Evolutionary conservation across 1,284 basidiomycete genomes (phyloP).

Genomic region (Ganoderma leucocontextum): DNA sequence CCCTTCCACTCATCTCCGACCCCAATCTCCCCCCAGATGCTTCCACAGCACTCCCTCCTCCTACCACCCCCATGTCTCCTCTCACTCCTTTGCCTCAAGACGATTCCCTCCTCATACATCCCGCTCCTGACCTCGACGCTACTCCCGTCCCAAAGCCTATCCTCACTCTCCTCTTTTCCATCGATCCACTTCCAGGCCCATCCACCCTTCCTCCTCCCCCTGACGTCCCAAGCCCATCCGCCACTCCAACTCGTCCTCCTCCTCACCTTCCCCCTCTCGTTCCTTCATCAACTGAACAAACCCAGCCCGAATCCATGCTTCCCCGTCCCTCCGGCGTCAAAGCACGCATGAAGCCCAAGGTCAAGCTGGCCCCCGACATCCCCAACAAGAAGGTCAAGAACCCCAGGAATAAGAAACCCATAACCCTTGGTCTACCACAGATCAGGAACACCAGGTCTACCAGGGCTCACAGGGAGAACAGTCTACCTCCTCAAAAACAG

Average conservation of each 20-base stretch:
- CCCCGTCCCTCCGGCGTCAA: conserved; percentile 9
- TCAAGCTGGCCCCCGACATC: background rate
- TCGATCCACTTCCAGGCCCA: background rate
- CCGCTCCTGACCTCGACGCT: background rate
- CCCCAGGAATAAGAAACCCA: conserved; percentile 5
- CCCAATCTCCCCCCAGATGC: background rate
- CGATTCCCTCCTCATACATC: background rate
- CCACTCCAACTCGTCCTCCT: conserved; percentile 10
- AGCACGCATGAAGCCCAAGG: conserved; percentile 18
- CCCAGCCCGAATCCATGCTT: conserved; percentile 5
- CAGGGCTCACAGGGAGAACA: background rate
- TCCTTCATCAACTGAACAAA: background rate
- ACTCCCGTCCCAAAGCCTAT: conserved; percentile 4
- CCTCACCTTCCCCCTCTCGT: background rate
- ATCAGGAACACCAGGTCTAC: conserved; percentile 3
- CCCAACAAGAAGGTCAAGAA: conserved; percentile 14
- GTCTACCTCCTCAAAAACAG: background rate
- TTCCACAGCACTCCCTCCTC: background rate
- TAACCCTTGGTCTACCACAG: conserved; percentile 1
- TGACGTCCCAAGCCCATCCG: conserved; percentile 2
- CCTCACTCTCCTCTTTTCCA: background rate
- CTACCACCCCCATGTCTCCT: conserved; percentile 42
- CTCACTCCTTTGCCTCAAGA: conserved; percentile 44
- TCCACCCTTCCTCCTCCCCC: background rate
- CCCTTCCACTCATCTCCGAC: conserved; percentile 1